Conservation (phyloP, 2,329 filamentous ascomycete species). For the Pseudonectria buxi region DNA sequence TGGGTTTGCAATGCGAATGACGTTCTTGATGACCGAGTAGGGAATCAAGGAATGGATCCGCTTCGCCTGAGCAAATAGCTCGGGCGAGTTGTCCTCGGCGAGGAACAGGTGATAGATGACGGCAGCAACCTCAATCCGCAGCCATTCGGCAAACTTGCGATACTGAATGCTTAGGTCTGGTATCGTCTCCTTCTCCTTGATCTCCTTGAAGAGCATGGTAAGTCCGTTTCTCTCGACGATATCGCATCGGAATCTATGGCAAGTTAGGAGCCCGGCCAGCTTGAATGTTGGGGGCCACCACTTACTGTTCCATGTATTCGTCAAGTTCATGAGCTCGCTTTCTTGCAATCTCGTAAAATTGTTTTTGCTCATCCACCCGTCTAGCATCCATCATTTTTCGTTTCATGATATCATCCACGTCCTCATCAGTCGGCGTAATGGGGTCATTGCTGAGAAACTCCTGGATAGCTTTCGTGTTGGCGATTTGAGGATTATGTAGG, state of each 20-base stretch:
- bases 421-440: slow-evolving; percentile 70
- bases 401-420: slow-evolving; percentile 70
- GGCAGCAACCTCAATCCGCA: slow-evolving; percentile 92
- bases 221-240: slow-evolving; percentile 72
- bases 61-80: slow-evolving; percentile 89
- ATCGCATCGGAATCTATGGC: slow-evolving; percentile 53
- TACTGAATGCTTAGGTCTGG: slow-evolving; percentile 88
- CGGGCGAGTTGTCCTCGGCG: slow-evolving; percentile 95
- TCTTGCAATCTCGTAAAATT: slow-evolving; percentile 92
- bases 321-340: slow-evolving; percentile 87
- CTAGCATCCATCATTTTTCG: slow-evolving; percentile 80
- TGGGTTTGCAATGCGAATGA: slow-evolving; percentile 92
- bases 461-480: slow-evolving; percentile 72
- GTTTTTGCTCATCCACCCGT: slow-evolving; percentile 83
- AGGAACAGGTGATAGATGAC: slow-evolving; percentile 96
- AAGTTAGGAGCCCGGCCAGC: slow-evolving; percentile 12
- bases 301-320: slow-evolving; percentile 93
- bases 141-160: slow-evolving; percentile 96
- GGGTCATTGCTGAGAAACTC: slow-evolving; percentile 75
- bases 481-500: slow-evolving; percentile 76
- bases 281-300: neutral
- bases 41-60: slow-evolving; percentile 92
- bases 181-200: slow-evolving; percentile 82
- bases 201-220: slow-evolving; percentile 87
- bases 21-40: slow-evolving; percentile 90